Percentiles rank a stretch among this genome's conserved stretches.
These are phyloP conservation scores for Rhododendron griersonianum DNA, from an alignment of 148 eudicot genomes.

Conservation along the genomic window DNA sequence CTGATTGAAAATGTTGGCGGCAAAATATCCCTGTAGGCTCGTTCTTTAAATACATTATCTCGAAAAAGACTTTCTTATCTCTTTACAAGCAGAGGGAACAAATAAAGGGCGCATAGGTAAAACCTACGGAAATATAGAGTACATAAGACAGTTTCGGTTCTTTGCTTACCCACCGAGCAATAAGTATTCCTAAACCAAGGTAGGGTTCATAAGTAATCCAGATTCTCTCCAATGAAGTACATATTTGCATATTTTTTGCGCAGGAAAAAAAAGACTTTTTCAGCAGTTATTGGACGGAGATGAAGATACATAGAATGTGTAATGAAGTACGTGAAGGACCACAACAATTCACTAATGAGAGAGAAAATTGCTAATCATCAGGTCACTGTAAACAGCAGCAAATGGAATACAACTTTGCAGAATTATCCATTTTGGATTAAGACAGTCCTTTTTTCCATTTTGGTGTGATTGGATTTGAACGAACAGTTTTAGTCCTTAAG, in stretches of 20 bases:
- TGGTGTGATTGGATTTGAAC: neutral
- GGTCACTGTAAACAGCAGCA: neutral
- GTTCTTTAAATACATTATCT: neutral
- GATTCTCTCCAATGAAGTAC: neutral
- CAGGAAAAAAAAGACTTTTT: neutral
- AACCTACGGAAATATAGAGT: neutral
- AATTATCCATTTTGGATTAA: neutral
- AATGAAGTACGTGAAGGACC: neutral
- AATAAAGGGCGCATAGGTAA: neutral
- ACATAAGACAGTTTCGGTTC: neutral
- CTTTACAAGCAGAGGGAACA: neutral
- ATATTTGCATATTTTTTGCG: neutral
- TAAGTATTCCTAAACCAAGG: neutral
- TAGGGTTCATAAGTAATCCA: neutral
- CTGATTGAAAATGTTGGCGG: neutral
- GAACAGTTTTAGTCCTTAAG: neutral
- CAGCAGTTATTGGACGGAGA: neutral
- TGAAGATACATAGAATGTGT: neutral
- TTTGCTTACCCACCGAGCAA: neutral
- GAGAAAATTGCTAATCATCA: neutral
- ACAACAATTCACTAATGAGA: neutral
- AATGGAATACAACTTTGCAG: neutral
- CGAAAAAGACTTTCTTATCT: neutral
- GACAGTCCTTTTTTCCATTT: neutral
- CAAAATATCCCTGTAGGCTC: neutral